Base-by-base conservation (phyloP, 441 rosid species). In the Bruguiera hainesii region DNA sequence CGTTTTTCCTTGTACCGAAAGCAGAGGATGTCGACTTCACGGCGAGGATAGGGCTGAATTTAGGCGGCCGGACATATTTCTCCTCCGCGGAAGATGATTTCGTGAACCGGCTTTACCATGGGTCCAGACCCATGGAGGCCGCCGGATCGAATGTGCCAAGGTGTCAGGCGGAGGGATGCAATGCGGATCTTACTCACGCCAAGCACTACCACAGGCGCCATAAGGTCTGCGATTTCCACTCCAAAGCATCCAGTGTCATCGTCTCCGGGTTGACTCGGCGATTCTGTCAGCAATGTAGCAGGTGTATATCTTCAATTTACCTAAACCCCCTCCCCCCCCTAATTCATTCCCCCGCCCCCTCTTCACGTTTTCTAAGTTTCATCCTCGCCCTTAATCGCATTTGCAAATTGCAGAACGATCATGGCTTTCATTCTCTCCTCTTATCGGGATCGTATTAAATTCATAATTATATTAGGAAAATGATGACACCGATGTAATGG, bases 261-360 rank as follows among this genome's bases (percentile, higher is more conserved):
- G 87, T 93, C 3, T 89, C 90, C 72, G 97, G 99, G 11, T 74
- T 89, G 69, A 89, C 96, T 76, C 99, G 90, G 82, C 91, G 99
- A 42, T 95, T 95, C 85, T 95, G 98, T 83, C 99, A 95, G 78
- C 99, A 95, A 82, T 95, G 99, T 58, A 95, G 99, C 97, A 91
- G 99, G 99, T 33, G 9, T 33, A 33, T 89, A 80, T 37, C n/a
- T 35, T 63, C 39, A 78, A 76, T 56, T 79, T 68, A 74, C 75
- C 39, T 13, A 29, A 71, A 50, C 49, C 51, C 65, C 83, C 78
- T 65, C 15, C 11, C 74, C 78, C 60, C 4, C 78, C 60, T 0
- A 4, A 29, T 29, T 29, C 31, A 4, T 29, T 5, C 31, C 31
- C 31, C 31, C 31, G 5, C 31, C 9, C 68, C 59, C 68, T 30